These are phyloP conservation scores for Aspergillus pseudotamarii DNA, from an alignment of 2,329 filamentous ascomycete species.

Conservation along the genomic window DNA sequence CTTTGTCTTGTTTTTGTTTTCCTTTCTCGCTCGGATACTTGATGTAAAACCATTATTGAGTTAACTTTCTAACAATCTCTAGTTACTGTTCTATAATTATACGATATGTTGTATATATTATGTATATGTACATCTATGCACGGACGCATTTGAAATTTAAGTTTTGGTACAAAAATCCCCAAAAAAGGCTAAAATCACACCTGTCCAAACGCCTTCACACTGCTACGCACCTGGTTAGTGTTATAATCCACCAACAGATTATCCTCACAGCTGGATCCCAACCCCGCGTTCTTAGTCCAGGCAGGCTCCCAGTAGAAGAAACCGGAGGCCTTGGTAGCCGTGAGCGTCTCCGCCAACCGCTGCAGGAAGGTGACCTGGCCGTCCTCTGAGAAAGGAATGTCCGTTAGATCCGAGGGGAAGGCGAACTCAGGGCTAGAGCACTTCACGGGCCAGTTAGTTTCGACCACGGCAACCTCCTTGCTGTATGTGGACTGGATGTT, in stretches of 20 bases:
- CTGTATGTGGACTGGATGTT: conserved; percentile 64
- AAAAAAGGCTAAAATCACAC: conserved; percentile 37
- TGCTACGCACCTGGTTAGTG: conserved; percentile 57
- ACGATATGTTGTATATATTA: too few relatives aligned
- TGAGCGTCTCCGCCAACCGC: conserved; percentile 60
- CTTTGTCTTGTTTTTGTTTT: too few relatives aligned
- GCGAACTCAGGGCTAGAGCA: conserved; percentile 61
- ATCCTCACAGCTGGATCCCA: conserved; percentile 67
- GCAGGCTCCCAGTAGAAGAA: conserved; percentile 76
- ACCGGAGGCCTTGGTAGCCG: conserved; percentile 58
- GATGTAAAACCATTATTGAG: neutral
- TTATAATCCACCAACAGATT: conserved; percentile 63
- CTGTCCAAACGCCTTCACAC: conserved; percentile 58
- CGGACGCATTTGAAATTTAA: neutral
- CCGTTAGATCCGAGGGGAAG: conserved; percentile 63
- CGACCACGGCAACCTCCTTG: conserved; percentile 70
- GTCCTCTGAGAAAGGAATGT: conserved; percentile 63
- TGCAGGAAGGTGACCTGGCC: conserved; percentile 67
- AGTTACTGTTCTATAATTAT: neutral
- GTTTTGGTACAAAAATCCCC: neutral
- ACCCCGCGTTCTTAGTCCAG: conserved; percentile 66
- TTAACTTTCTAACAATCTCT: neutral
- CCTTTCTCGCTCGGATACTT: too few relatives aligned
- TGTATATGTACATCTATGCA: neutral
- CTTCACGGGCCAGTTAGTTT: conserved; percentile 69